Base-by-base conservation (phyloP, 2,329 filamentous ascomycete genomes). In the Stylonectria norvegica region DNA sequence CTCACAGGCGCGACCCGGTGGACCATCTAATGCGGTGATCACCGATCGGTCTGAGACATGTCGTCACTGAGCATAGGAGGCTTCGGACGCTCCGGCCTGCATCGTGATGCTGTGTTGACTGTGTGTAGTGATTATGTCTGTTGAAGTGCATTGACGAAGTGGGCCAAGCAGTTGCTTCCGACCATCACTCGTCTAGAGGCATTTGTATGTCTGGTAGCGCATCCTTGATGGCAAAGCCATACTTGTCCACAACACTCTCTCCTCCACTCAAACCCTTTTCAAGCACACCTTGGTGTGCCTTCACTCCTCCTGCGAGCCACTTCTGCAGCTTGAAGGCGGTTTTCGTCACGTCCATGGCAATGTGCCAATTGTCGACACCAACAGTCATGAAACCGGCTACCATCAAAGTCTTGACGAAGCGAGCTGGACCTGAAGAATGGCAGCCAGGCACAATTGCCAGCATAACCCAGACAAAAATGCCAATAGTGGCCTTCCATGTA, bases 391-490 rank as follows among this genome's bases (percentile, higher is more conserved):
- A 59, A 4, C 64, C 67, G 7, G 65, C 59, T 11, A 68, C 65
- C 19, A 72, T 58, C 43, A 72, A 57, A 23, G 66, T 70, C 61
- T 70, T 73, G 47, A 72, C 63, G 37, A 72, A 71, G 12, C 70
- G 63, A 18, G 66, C 67, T 18, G 68, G 65, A 2, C 66, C 58
- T 10, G 62, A 62, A 4, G 56, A 52, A 31, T 69, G 62, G 29
- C 65, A 66, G 23, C 63, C 59, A 7, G 70, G 63, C 12, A 66
- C 59, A 8, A 75, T 56, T 7, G 66, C 62, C 33, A 75, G 45
- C 46, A 71, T 59, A 17, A 73, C 57, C 73, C 73, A 77, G 35
- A 66, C 58, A 38, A 72, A 72, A 11, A 78, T 65, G 20, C 73
- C 73, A 11, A 73, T 59, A 17, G 72, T 60, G 3, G 61, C 54